Conservation (phyloP, 2,329 filamentous ascomycete species). For the Microcera coccophila region DNA sequence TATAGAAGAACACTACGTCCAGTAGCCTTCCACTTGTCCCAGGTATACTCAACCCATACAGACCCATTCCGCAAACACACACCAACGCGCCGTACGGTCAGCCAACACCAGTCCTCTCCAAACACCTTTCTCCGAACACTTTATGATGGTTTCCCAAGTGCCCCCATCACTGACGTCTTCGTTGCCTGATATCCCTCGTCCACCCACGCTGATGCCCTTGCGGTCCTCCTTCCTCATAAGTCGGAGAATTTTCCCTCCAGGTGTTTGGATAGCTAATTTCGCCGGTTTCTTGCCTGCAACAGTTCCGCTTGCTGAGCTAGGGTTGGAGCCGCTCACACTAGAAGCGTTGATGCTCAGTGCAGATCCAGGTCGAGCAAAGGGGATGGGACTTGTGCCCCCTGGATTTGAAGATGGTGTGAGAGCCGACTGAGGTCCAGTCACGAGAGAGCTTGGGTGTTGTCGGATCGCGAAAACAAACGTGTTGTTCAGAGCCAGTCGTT, state of each 20-base stretch:
- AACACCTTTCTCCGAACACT: slow-evolving; percentile 75
- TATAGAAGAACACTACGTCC: slow-evolving; percentile 21
- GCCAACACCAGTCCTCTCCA: slow-evolving; percentile 81
- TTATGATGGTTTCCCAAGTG: slow-evolving; percentile 87
- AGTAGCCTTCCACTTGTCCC: background rate
- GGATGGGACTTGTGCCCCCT: slow-evolving; percentile 53
- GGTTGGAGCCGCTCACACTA: slow-evolving; percentile 54
- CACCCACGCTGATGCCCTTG: slow-evolving; percentile 48
- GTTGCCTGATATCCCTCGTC: slow-evolving; percentile 38
- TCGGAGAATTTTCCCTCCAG: slow-evolving; percentile 88
- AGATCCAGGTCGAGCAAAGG: slow-evolving; percentile 57
- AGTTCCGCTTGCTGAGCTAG: slow-evolving; percentile 50
- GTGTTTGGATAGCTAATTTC: slow-evolving; percentile 91
- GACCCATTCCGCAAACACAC: slow-evolving; percentile 86
- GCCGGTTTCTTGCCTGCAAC: slow-evolving; percentile 74
- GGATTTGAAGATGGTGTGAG: slow-evolving; percentile 47
- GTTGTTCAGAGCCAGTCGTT: slow-evolving; percentile 84
- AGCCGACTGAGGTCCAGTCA: slow-evolving; percentile 30
- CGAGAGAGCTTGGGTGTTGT: slow-evolving; percentile 70
- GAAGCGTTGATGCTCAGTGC: slow-evolving; percentile 63
- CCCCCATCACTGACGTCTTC: slow-evolving; percentile 66
- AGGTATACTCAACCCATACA: slow-evolving; percentile 42
- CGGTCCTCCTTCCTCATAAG: slow-evolving; percentile 76
- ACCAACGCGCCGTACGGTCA: slow-evolving; percentile 81
- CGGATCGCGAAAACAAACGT: slow-evolving; percentile 96